These are phyloP conservation scores for Astragalus membranaceus DNA, from an alignment of 306 rosid species.

Conservation along the genomic window DNA sequence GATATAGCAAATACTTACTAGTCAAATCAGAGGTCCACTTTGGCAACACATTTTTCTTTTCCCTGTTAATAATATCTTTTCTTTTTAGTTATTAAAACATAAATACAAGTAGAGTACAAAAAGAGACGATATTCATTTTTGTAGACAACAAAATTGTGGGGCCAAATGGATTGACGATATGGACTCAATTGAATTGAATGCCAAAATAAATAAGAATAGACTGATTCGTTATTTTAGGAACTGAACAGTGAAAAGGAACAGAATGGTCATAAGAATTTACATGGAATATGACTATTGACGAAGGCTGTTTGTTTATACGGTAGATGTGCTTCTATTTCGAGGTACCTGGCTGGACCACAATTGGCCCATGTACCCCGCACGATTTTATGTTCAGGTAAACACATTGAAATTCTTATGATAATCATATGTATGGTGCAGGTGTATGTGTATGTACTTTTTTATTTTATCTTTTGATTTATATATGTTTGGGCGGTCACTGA, in stretches of 20 bases:
- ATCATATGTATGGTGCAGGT: too few relatives aligned
- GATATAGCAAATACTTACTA: not conserved
- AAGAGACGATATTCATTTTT: not conserved
- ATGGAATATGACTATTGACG: conserved; percentile 1
- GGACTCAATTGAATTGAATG: not conserved
- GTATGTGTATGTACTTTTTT: too few relatives aligned
- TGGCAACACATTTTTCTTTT: not conserved
- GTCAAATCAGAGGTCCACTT: not conserved
- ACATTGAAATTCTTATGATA: not conserved
- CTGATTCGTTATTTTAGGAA: not conserved
- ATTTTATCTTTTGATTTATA: too few relatives aligned
- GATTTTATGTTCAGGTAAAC: not conserved
- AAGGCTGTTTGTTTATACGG: not conserved
- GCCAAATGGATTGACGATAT: not conserved
- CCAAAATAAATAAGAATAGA: not conserved
- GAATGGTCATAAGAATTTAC: not conserved
- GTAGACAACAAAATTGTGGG: not conserved
- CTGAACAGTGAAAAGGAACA: not conserved
- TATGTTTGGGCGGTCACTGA: too few relatives aligned
- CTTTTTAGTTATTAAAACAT: not conserved
- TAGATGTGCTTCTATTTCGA: not conserved
- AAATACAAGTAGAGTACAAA: not conserved
- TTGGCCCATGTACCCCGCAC: not conserved
- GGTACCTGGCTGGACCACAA: conserved; percentile 14
- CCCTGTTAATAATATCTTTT: not conserved